These are phyloP conservation scores for Sugiyamaella qingdaonensis DNA, from an alignment of 805 yeast genomes.

Conservation along the genomic window DNA sequence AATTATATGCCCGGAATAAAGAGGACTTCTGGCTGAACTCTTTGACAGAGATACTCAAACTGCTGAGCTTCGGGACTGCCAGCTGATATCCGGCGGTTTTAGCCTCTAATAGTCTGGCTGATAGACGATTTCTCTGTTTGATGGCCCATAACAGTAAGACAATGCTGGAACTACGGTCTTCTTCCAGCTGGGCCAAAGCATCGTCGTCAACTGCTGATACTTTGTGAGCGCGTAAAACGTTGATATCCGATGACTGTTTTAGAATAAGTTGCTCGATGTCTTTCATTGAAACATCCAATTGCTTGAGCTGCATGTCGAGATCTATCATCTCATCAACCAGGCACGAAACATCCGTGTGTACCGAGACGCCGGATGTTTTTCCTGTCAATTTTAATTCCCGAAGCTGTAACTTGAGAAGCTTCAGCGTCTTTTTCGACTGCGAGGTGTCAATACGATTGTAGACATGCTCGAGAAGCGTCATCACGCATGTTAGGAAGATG, in stretches of 20 bases:
- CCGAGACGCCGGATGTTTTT: not conserved
- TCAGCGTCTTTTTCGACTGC: not conserved
- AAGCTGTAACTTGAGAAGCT: not conserved
- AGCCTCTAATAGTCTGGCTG: not conserved
- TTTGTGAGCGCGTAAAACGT: too few species aligned
- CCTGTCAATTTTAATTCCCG: not conserved
- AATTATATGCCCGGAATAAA: not conserved
- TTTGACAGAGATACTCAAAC: not conserved
- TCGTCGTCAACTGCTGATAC: not conserved
- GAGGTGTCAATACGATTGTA: not conserved
- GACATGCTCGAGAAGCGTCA: too few species aligned
- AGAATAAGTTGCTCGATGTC: not conserved
- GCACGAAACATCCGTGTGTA: not conserved
- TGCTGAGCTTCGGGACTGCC: not conserved
- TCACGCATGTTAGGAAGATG: too few species aligned
- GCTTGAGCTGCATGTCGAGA: not conserved
- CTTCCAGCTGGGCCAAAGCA: not conserved
- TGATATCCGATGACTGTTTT: too few species aligned
- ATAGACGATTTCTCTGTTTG: not conserved
- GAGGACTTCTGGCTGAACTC: not conserved
- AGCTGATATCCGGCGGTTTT: not conserved
- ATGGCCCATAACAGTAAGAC: not conserved
- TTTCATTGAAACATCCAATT: not conserved
- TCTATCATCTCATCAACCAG: not conserved
- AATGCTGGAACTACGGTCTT: not conserved